phyloP scores from a whole-genome alignment of 1,284 basidiomycete species.

The Afroboletus lepidellus region DNA sequence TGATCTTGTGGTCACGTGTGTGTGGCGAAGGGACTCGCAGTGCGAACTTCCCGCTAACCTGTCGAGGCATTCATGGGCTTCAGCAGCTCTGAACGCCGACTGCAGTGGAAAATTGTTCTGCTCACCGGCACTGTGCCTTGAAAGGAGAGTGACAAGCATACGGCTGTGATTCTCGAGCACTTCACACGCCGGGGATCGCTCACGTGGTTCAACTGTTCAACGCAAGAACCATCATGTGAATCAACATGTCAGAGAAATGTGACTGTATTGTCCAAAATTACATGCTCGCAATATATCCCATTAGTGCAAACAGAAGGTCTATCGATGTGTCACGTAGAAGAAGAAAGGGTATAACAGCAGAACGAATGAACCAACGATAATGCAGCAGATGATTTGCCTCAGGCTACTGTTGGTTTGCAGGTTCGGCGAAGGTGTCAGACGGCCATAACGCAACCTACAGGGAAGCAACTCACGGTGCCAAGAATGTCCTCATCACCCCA shows the following conservation, averaged over 20 bases:
- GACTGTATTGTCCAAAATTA: not conserved
- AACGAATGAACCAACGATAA: not conserved
- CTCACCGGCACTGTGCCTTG: not conserved
- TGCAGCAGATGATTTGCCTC: slow-evolving; percentile 7
- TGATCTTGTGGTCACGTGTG: too few relatives aligned
- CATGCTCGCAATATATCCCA: not conserved
- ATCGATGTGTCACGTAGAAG: not conserved
- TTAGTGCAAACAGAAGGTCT: not conserved
- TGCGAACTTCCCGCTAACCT: too few relatives aligned
- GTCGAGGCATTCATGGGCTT: not conserved
- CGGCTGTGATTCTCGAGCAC: too few relatives aligned
- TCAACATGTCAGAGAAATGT: not conserved
- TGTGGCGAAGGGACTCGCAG: too few relatives aligned
- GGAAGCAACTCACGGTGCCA: slow-evolving; percentile 14
- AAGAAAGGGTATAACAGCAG: not conserved
- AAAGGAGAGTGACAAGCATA: not conserved
- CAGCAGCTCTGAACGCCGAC: not conserved
- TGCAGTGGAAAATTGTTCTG: not conserved
- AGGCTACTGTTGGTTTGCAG: slow-evolving; percentile 1
- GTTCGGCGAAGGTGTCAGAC: slow-evolving; percentile 1
- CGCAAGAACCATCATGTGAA: too few relatives aligned
- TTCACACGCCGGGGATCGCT: not conserved
- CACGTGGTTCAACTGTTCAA: slow-evolving; percentile 3
- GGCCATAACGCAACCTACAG: not conserved
- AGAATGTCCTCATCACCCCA: slow-evolving; percentile 26